Percentiles rank a stretch among this genome's conserved stretches.
Evolutionary conservation across 345 rosid species (phyloP).

Genomic region (Salix caprea): DNA sequence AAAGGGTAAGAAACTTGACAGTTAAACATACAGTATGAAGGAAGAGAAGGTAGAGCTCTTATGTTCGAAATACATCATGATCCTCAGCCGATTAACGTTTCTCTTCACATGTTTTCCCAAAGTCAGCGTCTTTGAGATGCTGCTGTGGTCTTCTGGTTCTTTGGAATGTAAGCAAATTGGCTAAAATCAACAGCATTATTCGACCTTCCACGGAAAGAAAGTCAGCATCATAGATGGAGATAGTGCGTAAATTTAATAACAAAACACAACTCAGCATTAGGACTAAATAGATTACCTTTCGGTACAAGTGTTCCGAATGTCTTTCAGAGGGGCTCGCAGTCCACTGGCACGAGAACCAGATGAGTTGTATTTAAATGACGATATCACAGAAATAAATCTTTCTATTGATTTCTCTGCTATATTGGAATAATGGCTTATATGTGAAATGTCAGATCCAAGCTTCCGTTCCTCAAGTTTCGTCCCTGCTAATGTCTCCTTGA

Average conservation of each 20-base stretch:
- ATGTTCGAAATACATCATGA: slow-evolving; percentile 5
- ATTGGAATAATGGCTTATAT: slow-evolving; percentile 53
- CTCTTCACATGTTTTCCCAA: slow-evolving; percentile 15
- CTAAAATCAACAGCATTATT: slow-evolving; percentile 44
- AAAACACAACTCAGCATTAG: not conserved
- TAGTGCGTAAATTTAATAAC: not conserved
- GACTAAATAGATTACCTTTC: slow-evolving; percentile 39
- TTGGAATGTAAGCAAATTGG: slow-evolving; percentile 56
- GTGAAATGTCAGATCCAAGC: slow-evolving; percentile 79
- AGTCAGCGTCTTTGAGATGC: slow-evolving; percentile 34
- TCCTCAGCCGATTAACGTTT: not conserved
- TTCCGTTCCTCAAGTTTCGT: slow-evolving; percentile 32
- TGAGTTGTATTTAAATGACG: slow-evolving; percentile 54
- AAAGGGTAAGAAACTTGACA: not conserved
- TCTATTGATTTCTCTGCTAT: slow-evolving; percentile 88
- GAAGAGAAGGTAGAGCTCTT: not conserved
- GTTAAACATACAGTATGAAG: not conserved
- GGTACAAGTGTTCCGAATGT: slow-evolving; percentile 42
- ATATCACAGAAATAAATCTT: slow-evolving; percentile 64
- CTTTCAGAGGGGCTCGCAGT: slow-evolving; percentile 83
- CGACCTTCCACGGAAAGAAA: slow-evolving; percentile 35
- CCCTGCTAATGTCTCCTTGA: slow-evolving; percentile 27
- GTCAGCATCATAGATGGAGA: not conserved
- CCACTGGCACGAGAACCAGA: slow-evolving; percentile 93
- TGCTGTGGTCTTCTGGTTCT: slow-evolving; percentile 23